These are phyloP conservation scores for Cenchrus americanus DNA, from an alignment of 176 grass and related monocot genomes.

Conservation along the genomic window DNA sequence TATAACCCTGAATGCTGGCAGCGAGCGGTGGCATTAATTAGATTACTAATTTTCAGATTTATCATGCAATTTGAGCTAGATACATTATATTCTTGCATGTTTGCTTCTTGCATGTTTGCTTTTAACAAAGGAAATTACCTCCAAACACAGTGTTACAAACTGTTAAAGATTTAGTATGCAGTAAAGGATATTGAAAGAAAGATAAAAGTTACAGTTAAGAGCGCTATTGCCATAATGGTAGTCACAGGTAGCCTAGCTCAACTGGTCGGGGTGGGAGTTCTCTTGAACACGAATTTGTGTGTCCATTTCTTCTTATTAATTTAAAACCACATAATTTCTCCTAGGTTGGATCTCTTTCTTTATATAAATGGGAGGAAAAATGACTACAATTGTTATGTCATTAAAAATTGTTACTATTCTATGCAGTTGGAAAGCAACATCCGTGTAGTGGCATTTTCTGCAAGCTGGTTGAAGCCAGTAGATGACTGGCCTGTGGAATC, in stretches of 20 bases:
- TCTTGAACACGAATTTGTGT: background rate
- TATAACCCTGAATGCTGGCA: background rate
- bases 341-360: background rate
- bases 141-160: background rate
- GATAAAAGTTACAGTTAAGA: conserved; percentile 21
- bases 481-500: conserved; percentile 68
- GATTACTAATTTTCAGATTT: conserved; percentile 4
- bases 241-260: background rate
- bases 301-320: background rate
- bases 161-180: background rate
- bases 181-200: conserved; percentile 28
- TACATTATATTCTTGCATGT: background rate
- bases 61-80: conserved; percentile 1
- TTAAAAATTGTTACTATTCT: conserved; percentile 35
- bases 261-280: background rate
- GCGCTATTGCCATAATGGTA: conserved; percentile 17
- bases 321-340: background rate
- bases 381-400: conserved; percentile 24
- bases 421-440: conserved; percentile 92
- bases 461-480: conserved; percentile 77
- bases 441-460: conserved; percentile 76
- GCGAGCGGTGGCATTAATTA: background rate
- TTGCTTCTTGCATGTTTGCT: background rate
- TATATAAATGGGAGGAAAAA: background rate
- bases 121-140: conserved; percentile 9